phyloP scores from a whole-genome alignment of 495 filamentous ascomycete genomes.

The Neohortaea acidophila region DNA sequence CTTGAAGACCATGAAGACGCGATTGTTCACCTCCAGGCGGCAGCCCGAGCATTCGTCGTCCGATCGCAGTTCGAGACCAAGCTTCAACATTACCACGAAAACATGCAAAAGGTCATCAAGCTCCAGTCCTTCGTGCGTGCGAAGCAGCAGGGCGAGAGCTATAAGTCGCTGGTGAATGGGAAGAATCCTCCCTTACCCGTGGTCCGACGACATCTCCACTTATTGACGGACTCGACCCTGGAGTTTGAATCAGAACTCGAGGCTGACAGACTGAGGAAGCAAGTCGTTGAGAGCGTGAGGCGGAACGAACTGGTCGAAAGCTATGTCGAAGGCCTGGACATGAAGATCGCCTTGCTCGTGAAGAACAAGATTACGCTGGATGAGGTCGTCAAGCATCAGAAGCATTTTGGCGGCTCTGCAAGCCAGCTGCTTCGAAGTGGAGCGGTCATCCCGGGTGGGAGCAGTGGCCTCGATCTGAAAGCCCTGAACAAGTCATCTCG shows the following conservation, averaged over 20 bases:
- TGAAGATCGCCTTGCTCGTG: slow-evolving; percentile 95
- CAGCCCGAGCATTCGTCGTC: slow-evolving; percentile 56
- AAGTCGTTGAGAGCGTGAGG: slow-evolving; percentile 88
- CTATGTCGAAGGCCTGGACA: slow-evolving; percentile 94
- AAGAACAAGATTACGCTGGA: slow-evolving; percentile 99
- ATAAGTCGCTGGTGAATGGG: slow-evolving; percentile 88
- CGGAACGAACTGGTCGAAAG: slow-evolving; percentile 95
- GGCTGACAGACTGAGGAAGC: slow-evolving; percentile 81
- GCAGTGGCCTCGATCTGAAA: slow-evolving; percentile 81
- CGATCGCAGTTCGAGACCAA: slow-evolving; percentile 66
- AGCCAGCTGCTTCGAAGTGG: slow-evolving; percentile 14
- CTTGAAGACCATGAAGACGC: slow-evolving; percentile 68
- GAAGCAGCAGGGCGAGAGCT: slow-evolving; percentile 89
- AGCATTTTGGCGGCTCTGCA: slow-evolving; percentile 65
- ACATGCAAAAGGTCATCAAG: slow-evolving; percentile 98
- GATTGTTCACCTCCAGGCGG: slow-evolving; percentile 59
- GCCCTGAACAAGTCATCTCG: slow-evolving; percentile 91
- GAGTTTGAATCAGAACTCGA: slow-evolving; percentile 98
- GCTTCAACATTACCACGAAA: slow-evolving; percentile 74
- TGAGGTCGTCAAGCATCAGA: slow-evolving; percentile 93
- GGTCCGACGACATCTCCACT: slow-evolving; percentile 92
- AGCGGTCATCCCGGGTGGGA: slow-evolving; percentile 30
- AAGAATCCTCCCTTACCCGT: slow-evolving; percentile 95
- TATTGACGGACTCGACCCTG: slow-evolving; percentile 95
- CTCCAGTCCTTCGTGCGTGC: slow-evolving; percentile 91